Conservation (phyloP, 2,329 filamentous ascomycete species). For the Dendrostoma leiphaemia region DNA sequence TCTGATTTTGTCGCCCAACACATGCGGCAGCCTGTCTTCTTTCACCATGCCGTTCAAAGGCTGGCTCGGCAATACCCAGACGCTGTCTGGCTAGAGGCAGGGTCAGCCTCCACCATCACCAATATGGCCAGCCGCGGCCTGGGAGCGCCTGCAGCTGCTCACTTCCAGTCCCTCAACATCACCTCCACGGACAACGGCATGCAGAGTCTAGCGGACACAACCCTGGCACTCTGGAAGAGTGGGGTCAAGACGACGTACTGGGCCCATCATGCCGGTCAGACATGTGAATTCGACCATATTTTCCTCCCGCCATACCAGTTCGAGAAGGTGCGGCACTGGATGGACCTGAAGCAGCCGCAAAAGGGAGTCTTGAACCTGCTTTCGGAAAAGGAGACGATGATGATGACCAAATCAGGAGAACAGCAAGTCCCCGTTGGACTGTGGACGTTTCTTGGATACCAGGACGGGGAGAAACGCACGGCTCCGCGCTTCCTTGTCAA, state of each 20-base stretch:
- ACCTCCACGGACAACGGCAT: slow-evolving; percentile 13
- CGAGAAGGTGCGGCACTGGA: slow-evolving; percentile 26
- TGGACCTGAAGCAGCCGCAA: slow-evolving; percentile 23
- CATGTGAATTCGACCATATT: slow-evolving; percentile 23
- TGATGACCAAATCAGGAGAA: slow-evolving; percentile 13
- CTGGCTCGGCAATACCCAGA: not conserved
- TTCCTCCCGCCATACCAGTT: slow-evolving; percentile 30
- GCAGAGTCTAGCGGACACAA: slow-evolving; percentile 6
- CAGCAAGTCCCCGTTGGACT: slow-evolving; percentile 19
- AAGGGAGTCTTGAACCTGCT: not conserved
- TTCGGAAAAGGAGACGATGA: slow-evolving; percentile 17
- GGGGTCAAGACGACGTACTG: slow-evolving; percentile 23
- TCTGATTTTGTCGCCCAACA: slow-evolving; percentile 31
- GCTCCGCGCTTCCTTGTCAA: slow-evolving; percentile 40
- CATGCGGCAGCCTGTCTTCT: slow-evolving; percentile 42
- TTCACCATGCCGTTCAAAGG: slow-evolving; percentile 32
- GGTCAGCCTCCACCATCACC: slow-evolving; percentile 31
- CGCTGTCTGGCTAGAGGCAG: slow-evolving; percentile 40
- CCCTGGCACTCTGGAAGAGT: slow-evolving; percentile 21
- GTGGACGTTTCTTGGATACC: slow-evolving; percentile 20
- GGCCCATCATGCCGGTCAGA: slow-evolving; percentile 23
- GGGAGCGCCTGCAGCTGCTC: not conserved
- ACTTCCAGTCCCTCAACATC: slow-evolving; percentile 10
- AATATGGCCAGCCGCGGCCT: slow-evolving; percentile 33
- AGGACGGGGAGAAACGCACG: slow-evolving; percentile 3